Conservation (phyloP, 768 basidiomycete species). For the Xerocomus potaroensis region DNA sequence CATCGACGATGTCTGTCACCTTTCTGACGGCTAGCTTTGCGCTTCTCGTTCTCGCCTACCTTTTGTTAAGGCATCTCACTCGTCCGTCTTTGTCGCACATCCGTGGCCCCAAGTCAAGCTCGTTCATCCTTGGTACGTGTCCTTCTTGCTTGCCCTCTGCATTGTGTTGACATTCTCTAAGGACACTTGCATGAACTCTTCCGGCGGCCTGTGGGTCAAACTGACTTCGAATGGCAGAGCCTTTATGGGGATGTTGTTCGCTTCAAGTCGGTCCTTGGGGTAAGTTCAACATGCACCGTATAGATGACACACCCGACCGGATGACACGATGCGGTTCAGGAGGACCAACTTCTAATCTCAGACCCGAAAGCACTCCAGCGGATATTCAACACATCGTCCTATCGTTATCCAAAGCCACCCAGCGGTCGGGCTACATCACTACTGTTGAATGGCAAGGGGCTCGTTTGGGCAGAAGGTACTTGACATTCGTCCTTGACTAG, state of each 20-base stretch:
- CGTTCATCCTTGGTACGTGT: slow-evolving; percentile 17
- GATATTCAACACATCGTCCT: slow-evolving; percentile 36
- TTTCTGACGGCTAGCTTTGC: background rate
- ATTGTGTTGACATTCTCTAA: slow-evolving; percentile 17
- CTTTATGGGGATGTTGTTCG: slow-evolving; percentile 29
- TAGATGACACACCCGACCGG: slow-evolving; percentile 6
- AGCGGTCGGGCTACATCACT: slow-evolving; percentile 19
- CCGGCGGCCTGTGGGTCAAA: slow-evolving; percentile 22
- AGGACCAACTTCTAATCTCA: slow-evolving; percentile 41
- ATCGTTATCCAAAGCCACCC: slow-evolving; percentile 38
- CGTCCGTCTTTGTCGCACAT: slow-evolving; percentile 13
- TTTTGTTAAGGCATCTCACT: background rate
- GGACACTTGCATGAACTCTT: slow-evolving; percentile 30
- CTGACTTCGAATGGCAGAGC: slow-evolving; percentile 29
- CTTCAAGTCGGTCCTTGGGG: slow-evolving; percentile 27
- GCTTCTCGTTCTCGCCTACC: slow-evolving; percentile 3
- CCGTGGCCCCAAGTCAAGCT: slow-evolving; percentile 19
- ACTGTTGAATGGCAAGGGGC: slow-evolving; percentile 30
- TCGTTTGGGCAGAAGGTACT: slow-evolving; percentile 10
- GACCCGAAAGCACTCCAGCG: slow-evolving; percentile 44
- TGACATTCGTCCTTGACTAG: no score
- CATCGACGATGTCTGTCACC: background rate
- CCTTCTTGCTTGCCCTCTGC: slow-evolving; percentile 5
- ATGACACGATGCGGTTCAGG: slow-evolving; percentile 28
- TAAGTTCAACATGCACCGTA: slow-evolving; percentile 4